A percentile compares a stretch with the other conserved stretches of the same genome.
These are phyloP conservation scores for Aspergillus transmontanensis DNA, from an alignment of 2,329 filamentous ascomycete genomes.

Conservation along the genomic window DNA sequence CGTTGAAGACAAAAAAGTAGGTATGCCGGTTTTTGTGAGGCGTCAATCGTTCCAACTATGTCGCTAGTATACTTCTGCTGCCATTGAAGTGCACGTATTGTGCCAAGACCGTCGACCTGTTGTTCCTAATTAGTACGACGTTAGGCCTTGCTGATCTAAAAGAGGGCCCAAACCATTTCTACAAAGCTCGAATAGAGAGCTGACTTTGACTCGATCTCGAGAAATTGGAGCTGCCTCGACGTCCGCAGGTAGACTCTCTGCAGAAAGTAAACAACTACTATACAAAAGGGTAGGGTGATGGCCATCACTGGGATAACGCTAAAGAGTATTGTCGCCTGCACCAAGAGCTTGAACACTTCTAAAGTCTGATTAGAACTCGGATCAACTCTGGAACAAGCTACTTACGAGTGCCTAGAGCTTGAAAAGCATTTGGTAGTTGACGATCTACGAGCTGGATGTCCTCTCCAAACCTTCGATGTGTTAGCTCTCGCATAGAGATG, in stretches of 20 bases:
- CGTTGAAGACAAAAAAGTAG: constrained; percentile 23
- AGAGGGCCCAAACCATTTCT: constrained; percentile 1
- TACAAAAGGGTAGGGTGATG: neutral
- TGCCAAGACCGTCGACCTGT: constrained; percentile 12
- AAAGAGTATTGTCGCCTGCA: neutral
- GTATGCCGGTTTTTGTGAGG: constrained; percentile 24
- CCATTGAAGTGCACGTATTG: constrained; percentile 21
- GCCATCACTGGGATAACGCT: neutral
- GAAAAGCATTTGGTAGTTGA: neutral
- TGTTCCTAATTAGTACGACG: neutral
- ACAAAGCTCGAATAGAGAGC: constrained; percentile 19
- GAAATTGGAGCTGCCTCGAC: constrained; percentile 18
- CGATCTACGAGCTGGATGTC: neutral
- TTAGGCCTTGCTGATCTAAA: neutral
- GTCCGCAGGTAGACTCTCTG: constrained; percentile 15
- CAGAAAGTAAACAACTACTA: neutral
- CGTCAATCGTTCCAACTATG: constrained; percentile 9
- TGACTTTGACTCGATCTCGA: constrained; percentile 23
- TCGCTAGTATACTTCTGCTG: neutral
- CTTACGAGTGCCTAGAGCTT: neutral
- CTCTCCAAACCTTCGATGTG: neutral
- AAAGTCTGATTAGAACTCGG: too few species aligned
- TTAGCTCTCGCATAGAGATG: neutral
- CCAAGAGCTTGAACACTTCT: neutral
- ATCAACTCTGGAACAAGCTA: too few species aligned